These are phyloP conservation scores for Lepraria neglecta DNA, from an alignment of 495 filamentous ascomycete genomes.

Conservation along the genomic window DNA sequence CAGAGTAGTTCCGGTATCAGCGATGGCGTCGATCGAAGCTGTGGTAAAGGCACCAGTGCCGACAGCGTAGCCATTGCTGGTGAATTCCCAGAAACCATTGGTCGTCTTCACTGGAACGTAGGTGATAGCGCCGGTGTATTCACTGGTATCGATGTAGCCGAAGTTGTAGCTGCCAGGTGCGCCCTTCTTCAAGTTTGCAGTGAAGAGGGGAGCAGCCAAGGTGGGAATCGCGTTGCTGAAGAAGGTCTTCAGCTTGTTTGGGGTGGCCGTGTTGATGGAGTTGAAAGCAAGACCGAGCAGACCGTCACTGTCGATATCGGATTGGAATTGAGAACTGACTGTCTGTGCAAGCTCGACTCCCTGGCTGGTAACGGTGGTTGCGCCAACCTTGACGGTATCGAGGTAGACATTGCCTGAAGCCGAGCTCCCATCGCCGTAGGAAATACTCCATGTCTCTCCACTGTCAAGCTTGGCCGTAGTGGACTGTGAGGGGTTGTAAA, in stretches of 20 bases:
- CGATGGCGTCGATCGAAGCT: constrained; percentile 45
- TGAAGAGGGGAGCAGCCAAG: constrained; percentile 60
- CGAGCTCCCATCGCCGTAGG: constrained; percentile 64
- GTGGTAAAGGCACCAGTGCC: constrained; percentile 40
- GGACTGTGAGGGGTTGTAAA: constrained; percentile 52
- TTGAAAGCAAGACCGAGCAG: constrained; percentile 68
- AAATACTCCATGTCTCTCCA: constrained; percentile 58
- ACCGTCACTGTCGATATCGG: constrained; percentile 58
- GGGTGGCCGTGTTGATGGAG: constrained; percentile 62
- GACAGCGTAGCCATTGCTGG: constrained; percentile 53
- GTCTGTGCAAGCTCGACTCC: constrained; percentile 61
- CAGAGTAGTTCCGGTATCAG: constrained; percentile 70
- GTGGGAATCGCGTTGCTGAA: constrained; percentile 61
- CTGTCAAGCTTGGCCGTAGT: constrained; percentile 43
- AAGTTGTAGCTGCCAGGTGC: constrained; percentile 66
- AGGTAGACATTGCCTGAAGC: constrained; percentile 62
- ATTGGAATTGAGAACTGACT: constrained; percentile 54
- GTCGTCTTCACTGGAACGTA: constrained; percentile 53
- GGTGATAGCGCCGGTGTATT: constrained; percentile 57
- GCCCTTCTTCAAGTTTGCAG: constrained; percentile 58
- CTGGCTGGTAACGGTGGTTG: constrained; percentile 54
- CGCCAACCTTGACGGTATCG: constrained; percentile 63
- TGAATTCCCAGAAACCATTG: constrained; percentile 69
- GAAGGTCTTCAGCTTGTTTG: constrained; percentile 59
- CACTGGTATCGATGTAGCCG: constrained; percentile 59